Evolutionary conservation across 805 yeast species (phyloP), one percentile per base, ranked within the genome.

Genomic region (Ascoidea tarda): DNA sequence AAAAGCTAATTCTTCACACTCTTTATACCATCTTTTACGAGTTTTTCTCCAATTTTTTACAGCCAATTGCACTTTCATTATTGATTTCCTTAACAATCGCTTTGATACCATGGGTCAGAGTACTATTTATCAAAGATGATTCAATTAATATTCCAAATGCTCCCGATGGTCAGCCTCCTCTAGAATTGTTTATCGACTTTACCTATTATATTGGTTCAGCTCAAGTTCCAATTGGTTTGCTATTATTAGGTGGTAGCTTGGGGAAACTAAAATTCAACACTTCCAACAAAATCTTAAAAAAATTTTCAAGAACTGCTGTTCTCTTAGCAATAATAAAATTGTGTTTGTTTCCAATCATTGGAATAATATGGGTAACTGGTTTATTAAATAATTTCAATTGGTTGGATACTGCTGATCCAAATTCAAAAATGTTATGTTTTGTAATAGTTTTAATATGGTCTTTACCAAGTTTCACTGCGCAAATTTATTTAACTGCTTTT

Each of bases 81-180:
- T 74, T 89, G 8, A 48, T 80, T 0, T 77, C 90, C 0, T 68
- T 91, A 48, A 70, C 73, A 1, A 70, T 87, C 16, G 79, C 93
- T 5, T 85, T 91, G 84, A 77, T 93, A 28, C 96, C 97, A 1
- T 93, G 96, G 77, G 76, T 84, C 4, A 82, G 83, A 58, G 86
- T 90, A 0, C 69, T 87, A 14, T 87, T 87, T 61, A 82, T 81
- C 12, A 64, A 73, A 33, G 64, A 69, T 5, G 62, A 67, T 32
- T 69, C 67, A n/a, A 55, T 56, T 32, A 57, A 69, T 50, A 71
- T 90, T 21, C 82, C 77, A 1, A 63, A 74, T 52, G 98, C 98
- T 0, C 99, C 99, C 0, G 99, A 91, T 66, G 71, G 73, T 1
- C 73, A 73, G 55, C 97, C 99, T 0, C 90, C 96, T 4, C 70